These are phyloP conservation scores for Mycena venus DNA, from an alignment of 768 basidiomycete species.

Conservation along the genomic window DNA sequence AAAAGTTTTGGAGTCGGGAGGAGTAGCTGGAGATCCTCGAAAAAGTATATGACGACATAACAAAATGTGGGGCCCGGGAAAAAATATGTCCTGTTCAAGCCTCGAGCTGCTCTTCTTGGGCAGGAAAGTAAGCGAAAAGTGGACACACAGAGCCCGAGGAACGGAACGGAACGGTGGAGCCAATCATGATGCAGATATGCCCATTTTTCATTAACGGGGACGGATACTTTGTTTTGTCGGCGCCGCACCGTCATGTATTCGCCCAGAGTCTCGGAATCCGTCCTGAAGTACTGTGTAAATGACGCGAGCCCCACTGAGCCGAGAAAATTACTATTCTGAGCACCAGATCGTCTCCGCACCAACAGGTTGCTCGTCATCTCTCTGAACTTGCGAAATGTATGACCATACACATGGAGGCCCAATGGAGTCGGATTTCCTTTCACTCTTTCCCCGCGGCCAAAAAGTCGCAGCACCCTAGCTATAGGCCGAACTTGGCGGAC, in stretches of 20 bases:
- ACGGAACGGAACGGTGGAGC: neutral
- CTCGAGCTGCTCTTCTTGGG: no score
- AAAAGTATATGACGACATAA: conserved; percentile 22
- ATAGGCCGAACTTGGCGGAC: neutral
- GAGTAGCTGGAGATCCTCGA: neutral
- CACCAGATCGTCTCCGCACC: no score
- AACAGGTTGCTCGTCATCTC: neutral
- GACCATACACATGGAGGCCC: no score
- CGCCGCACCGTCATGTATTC: neutral
- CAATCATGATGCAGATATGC: neutral
- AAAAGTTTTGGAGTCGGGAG: neutral
- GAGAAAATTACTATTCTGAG: no score
- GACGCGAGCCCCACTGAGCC: neutral
- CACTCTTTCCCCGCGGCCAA: no score
- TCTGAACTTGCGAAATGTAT: neutral
- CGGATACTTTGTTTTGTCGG: neutral
- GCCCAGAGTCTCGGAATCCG: no score
- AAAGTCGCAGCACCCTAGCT: no score
- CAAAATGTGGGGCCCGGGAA: conserved; percentile 1
- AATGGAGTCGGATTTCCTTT: neutral
- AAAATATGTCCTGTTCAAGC: neutral
- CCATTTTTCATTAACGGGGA: neutral
- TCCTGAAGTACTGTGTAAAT: neutral
- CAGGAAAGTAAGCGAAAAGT: neutral
- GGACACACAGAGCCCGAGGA: neutral